Base-by-base conservation (phyloP, 1,284 basidiomycete genomes). In the Irpex sp. region DNA sequence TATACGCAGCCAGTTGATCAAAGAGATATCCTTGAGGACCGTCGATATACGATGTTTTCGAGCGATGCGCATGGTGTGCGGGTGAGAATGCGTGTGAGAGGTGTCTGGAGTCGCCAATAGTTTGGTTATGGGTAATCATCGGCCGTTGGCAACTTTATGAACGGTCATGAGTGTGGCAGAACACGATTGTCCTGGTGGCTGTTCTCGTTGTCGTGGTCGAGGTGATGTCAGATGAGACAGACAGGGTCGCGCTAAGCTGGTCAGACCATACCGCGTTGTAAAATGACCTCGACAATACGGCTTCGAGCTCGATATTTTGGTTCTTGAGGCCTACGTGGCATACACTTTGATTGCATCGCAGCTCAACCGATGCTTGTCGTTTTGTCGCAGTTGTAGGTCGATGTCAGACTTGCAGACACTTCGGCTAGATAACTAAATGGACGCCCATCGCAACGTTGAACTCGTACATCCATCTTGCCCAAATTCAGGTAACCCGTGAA, bases 1-100 rank as follows among this genome's bases (percentile, higher is more conserved):
- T 34, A 88, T 74, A 15, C 86, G 78, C 57, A 89, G 75, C 64
- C 64, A 70, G 62, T 65, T 63, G n/a, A 70, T 60, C 48, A 70
- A 26, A 5, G 67, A 52, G 21, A 56, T 21, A 44, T 49, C 31
- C 21, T 57, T 51, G 55, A 57, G 55, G 31, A 61, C 40, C 8
- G 40, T n/a, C 4, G 21, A 31, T 8, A 54, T 34, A n/a, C 44
- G 37, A 44, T 13, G n/a, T 26, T 34, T 21, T 9, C 19, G 44
- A 31, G 57, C 17, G 37, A 44, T 13, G 19, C n/a, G 57, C 57
- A 58, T 58, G n/a, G 34, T 31, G 37, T 58, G 19, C n/a, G n/a
- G 38, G 44, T 44, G 38, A 21, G 34, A 17, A 48, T 15, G 36
- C 57, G 37, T 21, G 38, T 26, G 34, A 21, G 36, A 21, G 36